phyloP scores from a whole-genome alignment of 495 filamentous ascomycete genomes.

The Antarctomyces pellizariae region DNA sequence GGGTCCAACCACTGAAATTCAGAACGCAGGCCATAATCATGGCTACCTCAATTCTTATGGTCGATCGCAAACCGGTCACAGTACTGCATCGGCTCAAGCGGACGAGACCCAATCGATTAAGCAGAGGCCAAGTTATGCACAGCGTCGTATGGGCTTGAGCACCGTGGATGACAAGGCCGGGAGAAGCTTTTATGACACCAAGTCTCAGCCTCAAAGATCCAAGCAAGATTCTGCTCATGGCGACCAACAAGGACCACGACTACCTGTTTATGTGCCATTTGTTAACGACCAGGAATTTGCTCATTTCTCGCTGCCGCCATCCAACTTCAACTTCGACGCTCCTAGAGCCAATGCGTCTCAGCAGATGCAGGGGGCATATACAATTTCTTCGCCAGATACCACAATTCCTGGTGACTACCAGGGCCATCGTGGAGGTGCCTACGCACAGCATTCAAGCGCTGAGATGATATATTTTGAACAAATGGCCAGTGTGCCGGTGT shows the following conservation, averaged over 20 bases:
- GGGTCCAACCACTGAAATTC: conserved; percentile 1
- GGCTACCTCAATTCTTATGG: no score
- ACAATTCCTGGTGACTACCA: conserved; percentile 9
- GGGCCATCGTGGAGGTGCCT: conserved; percentile 8
- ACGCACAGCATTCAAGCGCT: conserved; percentile 20
- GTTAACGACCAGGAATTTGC: conserved; percentile 27
- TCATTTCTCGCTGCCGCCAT: conserved; percentile 29
- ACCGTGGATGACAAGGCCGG: no score
- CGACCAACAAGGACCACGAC: background rate
- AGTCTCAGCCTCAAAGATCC: no score
- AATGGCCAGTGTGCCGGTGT: conserved; percentile 56
- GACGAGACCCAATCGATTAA: no score
- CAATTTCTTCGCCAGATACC: conserved; percentile 4
- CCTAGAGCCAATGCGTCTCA: no score
- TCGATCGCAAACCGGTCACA: background rate
- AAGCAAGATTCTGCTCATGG: no score
- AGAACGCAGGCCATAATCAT: no score
- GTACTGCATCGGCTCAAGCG: no score
- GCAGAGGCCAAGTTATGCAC: no score
- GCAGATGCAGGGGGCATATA: conserved; percentile 7
- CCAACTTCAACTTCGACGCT: conserved; percentile 6
- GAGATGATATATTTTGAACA: conserved; percentile 40
- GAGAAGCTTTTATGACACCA: no score
- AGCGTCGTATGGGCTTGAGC: no score
- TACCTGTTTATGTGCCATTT: conserved; percentile 11